Evolutionary conservation across 139 green algal species (phyloP).

Genomic region (Haematococcus sp.): DNA sequence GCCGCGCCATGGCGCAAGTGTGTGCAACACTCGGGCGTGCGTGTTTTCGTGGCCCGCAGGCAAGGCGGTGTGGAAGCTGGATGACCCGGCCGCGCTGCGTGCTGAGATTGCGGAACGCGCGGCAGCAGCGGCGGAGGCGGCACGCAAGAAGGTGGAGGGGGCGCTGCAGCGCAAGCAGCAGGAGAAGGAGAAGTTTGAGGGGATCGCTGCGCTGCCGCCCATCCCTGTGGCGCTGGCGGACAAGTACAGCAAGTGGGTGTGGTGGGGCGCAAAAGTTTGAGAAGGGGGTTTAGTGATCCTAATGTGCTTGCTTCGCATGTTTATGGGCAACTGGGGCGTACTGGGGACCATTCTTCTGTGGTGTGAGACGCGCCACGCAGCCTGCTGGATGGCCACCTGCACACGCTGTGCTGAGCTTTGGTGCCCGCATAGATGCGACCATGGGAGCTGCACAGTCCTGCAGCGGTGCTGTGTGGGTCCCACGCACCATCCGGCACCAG

Average conservation of each 20-base stretch:
- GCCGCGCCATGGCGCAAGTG: no score
- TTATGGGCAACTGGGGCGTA: no score
- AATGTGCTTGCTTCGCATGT: no score
- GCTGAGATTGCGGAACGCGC: conserved; percentile 59
- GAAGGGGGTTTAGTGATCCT: neutral
- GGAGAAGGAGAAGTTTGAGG: conserved; percentile 72
- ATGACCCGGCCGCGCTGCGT: conserved; percentile 80
- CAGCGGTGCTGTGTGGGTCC: no score
- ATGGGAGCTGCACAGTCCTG: no score
- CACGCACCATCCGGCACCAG: no score
- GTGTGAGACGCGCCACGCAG: no score
- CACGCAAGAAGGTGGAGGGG: conserved; percentile 60
- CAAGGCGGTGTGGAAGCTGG: conserved; percentile 87
- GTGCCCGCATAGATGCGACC: no score
- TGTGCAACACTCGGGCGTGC: no score
- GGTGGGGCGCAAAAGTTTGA: neutral
- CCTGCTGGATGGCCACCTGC: no score
- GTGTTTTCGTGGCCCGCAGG: conserved; percentile 21
- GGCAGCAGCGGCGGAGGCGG: conserved; percentile 50
- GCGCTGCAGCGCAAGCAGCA: conserved; percentile 41
- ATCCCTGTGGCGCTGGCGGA: conserved; percentile 48
- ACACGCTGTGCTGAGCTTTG: no score
- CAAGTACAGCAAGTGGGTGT: conserved; percentile 51
- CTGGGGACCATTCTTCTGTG: no score
- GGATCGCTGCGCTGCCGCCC: conserved; percentile 49